These are phyloP conservation scores for Mortierella claussenii DNA, from an alignment of 192 early-diverging fungal species.

Conservation along the genomic window DNA sequence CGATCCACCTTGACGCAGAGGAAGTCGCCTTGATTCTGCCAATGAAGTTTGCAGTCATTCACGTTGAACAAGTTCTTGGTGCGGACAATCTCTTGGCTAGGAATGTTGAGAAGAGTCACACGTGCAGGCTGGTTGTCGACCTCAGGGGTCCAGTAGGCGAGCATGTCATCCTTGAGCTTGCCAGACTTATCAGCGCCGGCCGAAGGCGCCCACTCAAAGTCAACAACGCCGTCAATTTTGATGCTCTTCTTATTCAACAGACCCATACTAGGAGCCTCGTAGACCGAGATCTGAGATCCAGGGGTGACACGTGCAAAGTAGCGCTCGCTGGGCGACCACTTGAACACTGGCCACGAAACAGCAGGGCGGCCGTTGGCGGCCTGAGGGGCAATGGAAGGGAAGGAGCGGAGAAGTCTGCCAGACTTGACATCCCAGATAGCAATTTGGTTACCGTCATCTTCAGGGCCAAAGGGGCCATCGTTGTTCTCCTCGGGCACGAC, in stretches of 20 bases:
- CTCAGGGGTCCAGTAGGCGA: slow-evolving; percentile 98
- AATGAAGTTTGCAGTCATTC: slow-evolving; percentile 86
- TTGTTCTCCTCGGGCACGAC: slow-evolving; percentile 72
- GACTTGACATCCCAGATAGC: slow-evolving; percentile 93
- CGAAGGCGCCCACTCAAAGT: slow-evolving; percentile 83
- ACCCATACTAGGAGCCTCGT: slow-evolving; percentile 95
- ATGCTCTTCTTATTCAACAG: slow-evolving; percentile 94
- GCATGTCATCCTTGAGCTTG: slow-evolving; percentile 68
- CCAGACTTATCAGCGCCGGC: slow-evolving; percentile 47
- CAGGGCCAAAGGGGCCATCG: slow-evolving; percentile 73
- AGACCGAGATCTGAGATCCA: slow-evolving; percentile 82
- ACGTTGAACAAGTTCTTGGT: slow-evolving; percentile 99
- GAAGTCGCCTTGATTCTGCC: slow-evolving; percentile 91
- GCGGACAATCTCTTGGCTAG: slow-evolving; percentile 84
- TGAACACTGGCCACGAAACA: slow-evolving; percentile 93
- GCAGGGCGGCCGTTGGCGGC: slow-evolving; percentile 62
- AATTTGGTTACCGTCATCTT: slow-evolving; percentile 80
- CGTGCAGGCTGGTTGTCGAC: slow-evolving; percentile 95
- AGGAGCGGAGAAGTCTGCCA: slow-evolving; percentile 89
- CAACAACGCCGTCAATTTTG: slow-evolving; percentile 81
- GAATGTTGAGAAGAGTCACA: slow-evolving; percentile 91
- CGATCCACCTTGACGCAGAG: slow-evolving; percentile 94
- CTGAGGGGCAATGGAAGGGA: slow-evolving; percentile 62
- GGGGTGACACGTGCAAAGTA: slow-evolving; percentile 92
- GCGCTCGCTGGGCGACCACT: slow-evolving; percentile 94